Percentiles rank a stretch among this genome's conserved stretches.
phyloP scores from a whole-genome alignment of 176 grass and related monocot species.

The Rhipidocladum racemiflorum region DNA sequence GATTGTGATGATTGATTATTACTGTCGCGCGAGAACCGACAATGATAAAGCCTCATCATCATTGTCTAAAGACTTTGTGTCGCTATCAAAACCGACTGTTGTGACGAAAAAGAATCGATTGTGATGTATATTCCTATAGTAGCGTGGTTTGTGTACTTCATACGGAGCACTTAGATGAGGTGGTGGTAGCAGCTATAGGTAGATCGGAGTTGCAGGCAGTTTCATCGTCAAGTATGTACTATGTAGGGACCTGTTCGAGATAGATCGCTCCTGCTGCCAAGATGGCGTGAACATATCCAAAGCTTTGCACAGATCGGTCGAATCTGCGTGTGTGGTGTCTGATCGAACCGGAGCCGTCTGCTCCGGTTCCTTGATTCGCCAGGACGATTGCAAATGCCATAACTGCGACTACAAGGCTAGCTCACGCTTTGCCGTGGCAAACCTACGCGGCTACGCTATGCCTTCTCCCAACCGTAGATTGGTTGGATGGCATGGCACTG shows the following conservation, averaged over 20 bases:
- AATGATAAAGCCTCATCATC: too few species aligned
- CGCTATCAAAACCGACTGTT: too few species aligned
- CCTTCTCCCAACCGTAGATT: background rate
- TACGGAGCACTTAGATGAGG: background rate
- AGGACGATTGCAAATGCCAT: background rate
- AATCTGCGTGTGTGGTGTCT: background rate
- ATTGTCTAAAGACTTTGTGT: too few species aligned
- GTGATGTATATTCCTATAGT: too few species aligned
- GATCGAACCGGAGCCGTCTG: background rate
- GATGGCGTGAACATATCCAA: constrained; percentile 11
- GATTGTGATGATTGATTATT: too few species aligned
- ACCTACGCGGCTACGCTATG: background rate
- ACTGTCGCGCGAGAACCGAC: too few species aligned
- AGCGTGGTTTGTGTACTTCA: background rate
- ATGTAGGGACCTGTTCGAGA: background rate
- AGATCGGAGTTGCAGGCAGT: background rate
- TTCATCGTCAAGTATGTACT: background rate
- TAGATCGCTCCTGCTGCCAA: background rate
- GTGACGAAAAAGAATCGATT: too few species aligned
- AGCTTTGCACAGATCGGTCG: background rate
- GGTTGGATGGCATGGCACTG: constrained; percentile 1
- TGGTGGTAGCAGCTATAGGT: background rate
- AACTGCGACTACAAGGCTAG: background rate
- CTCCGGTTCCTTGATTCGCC: constrained; percentile 22
- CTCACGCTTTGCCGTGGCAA: background rate